phyloP scores from a whole-genome alignment of 2,329 filamentous ascomycete species.

The Hypoxylon sp. region DNA sequence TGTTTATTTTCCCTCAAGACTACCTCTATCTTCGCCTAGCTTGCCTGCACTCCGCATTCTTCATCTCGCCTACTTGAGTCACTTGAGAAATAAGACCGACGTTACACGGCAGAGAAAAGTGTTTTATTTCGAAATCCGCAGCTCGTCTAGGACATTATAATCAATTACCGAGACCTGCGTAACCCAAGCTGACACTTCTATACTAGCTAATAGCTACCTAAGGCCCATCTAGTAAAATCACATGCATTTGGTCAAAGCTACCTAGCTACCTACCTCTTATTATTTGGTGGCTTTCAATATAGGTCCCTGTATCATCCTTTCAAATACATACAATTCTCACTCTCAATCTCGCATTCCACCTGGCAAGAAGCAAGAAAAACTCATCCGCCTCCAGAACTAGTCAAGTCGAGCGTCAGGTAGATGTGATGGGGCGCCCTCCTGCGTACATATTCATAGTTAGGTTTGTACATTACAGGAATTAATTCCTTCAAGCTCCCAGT shows the following conservation, averaged over 20 bases:
- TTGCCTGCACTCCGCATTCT: slow-evolving; percentile 19
- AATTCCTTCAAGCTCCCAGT: slow-evolving; percentile 1
- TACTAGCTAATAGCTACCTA: slow-evolving; percentile 14
- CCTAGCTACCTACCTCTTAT: slow-evolving; percentile 7
- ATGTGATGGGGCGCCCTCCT: slow-evolving; percentile 61
- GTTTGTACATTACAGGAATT: slow-evolving; percentile 51
- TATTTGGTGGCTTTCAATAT: neutral
- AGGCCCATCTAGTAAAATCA: slow-evolving; percentile 9
- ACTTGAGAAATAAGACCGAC: slow-evolving; percentile 5
- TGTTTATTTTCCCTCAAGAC: slow-evolving; percentile 31
- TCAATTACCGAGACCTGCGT: slow-evolving; percentile 32
- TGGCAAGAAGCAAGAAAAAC: neutral
- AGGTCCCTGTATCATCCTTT: neutral
- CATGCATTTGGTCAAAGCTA: slow-evolving; percentile 9
- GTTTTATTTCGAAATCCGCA: slow-evolving; percentile 19
- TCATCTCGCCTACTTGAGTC: slow-evolving; percentile 3
- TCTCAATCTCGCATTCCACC: neutral
- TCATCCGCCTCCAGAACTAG: neutral
- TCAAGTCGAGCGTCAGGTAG: slow-evolving; percentile 14
- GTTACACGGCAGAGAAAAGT: slow-evolving; percentile 21
- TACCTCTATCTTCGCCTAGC: slow-evolving; percentile 10
- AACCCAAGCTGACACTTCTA: slow-evolving; percentile 3
- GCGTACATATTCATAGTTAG: slow-evolving; percentile 66
- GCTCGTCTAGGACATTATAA: slow-evolving; percentile 24
- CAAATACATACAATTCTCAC: neutral